Conservation (phyloP, 139 green algal genomes). For the Dunaliella primolecta region DNA sequence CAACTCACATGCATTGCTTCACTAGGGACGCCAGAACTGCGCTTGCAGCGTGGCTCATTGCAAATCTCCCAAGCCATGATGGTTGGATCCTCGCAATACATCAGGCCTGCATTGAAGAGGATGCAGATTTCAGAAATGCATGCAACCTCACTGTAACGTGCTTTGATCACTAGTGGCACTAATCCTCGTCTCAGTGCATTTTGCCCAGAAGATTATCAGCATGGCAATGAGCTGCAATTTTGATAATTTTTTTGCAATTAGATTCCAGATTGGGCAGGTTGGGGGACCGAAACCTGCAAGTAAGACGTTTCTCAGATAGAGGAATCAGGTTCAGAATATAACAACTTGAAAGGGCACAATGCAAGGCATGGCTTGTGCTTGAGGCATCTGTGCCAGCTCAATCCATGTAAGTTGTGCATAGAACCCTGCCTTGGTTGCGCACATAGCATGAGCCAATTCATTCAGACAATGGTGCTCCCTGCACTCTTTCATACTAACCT, state of each 20-base stretch:
- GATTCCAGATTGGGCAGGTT: too few relatives aligned
- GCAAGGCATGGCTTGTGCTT: not conserved
- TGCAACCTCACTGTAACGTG: too few relatives aligned
- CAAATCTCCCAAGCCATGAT: constrained; percentile 77
- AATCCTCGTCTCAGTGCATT: not conserved
- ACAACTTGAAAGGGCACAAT: not conserved
- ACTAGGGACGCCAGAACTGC: not conserved
- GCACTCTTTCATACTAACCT: not conserved
- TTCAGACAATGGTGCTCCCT: not conserved
- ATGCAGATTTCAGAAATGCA: too few relatives aligned
- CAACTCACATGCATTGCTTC: not conserved
- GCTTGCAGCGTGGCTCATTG: constrained; percentile 66
- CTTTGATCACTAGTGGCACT: too few relatives aligned
- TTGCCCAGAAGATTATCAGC: not conserved
- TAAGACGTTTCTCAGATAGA: too few relatives aligned
- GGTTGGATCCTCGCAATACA: constrained; percentile 70
- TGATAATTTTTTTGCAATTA: not conserved
- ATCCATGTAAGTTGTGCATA: too few relatives aligned
- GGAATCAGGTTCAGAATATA: too few relatives aligned
- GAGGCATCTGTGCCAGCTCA: not conserved
- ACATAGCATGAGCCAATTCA: not conserved
- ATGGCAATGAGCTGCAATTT: not conserved
- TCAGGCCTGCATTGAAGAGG: too few relatives aligned
- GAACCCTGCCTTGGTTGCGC: not conserved
- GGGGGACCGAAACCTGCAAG: too few relatives aligned